These are phyloP conservation scores for Salix caprea DNA, from an alignment of 345 rosid genomes.

Conservation along the genomic window DNA sequence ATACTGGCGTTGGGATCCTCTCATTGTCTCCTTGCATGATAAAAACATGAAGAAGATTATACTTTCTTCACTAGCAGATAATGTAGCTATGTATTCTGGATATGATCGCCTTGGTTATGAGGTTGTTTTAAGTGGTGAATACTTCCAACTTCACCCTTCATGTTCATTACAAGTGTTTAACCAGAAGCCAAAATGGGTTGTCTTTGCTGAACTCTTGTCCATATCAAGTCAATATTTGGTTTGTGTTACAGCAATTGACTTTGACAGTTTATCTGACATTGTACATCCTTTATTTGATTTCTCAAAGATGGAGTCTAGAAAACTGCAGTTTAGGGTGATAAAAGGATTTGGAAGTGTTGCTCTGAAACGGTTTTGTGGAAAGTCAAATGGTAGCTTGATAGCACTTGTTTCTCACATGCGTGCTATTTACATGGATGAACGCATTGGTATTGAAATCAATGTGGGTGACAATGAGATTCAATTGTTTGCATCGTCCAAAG, in stretches of 20 bases:
- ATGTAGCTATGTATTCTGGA: constrained; percentile 85
- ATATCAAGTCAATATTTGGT: constrained; percentile 57
- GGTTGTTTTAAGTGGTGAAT: constrained; percentile 71
- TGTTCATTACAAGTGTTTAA: constrained; percentile 71
- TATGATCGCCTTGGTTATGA: constrained; percentile 79
- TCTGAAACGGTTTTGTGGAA: constrained; percentile 77
- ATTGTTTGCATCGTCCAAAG: constrained; percentile 46
- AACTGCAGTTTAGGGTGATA: constrained; percentile 51
- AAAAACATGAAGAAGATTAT: constrained; percentile 50
- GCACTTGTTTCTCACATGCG: constrained; percentile 54
- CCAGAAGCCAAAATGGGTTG: constrained; percentile 86
- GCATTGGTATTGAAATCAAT: constrained; percentile 54
- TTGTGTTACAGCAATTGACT: constrained; percentile 81
- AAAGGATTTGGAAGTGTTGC: constrained; percentile 54
- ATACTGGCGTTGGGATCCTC: constrained; percentile 69
- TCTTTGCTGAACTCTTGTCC: constrained; percentile 75
- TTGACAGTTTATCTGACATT: constrained; percentile 50
- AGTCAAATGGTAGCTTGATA: constrained; percentile 42
- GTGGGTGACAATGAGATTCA: constrained; percentile 60
- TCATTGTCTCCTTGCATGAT: constrained; percentile 36
- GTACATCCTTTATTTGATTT: constrained; percentile 68
- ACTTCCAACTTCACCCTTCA: constrained; percentile 76
- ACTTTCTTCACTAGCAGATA: constrained; percentile 74
- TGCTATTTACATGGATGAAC: constrained; percentile 49
- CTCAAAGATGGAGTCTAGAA: constrained; percentile 43